Conservation (phyloP, 129 eudicot species). For the Logfia minima region DNA sequence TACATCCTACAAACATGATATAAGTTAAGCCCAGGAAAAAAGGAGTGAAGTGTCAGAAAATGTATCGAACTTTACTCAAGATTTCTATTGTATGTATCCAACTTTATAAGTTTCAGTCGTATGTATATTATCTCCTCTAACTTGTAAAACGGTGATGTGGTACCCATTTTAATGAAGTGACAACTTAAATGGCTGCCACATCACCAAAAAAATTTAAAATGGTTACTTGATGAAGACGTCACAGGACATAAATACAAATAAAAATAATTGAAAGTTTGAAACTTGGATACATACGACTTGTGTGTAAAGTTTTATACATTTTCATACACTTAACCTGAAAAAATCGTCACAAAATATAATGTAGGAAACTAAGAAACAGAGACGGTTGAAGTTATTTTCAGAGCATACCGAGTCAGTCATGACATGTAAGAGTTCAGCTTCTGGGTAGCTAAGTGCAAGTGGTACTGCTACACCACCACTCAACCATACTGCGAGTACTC, state of each 20-base stretch:
- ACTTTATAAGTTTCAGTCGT: neutral
- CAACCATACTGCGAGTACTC: conserved; percentile 87
- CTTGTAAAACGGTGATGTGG: too few relatives aligned
- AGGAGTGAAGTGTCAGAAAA: neutral
- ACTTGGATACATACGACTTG: neutral
- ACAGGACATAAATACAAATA: too few relatives aligned
- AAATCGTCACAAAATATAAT: conserved; percentile 1
- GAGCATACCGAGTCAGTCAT: conserved; percentile 86
- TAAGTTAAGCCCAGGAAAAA: neutral
- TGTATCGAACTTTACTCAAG: neutral
- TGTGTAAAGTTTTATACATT: neutral
- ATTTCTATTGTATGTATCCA: neutral
- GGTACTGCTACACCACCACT: conserved; percentile 97
- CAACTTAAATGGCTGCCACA: too few relatives aligned
- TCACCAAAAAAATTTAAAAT: too few relatives aligned
- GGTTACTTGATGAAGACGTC: neutral
- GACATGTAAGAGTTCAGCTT: conserved; percentile 90
- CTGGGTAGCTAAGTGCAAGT: conserved; percentile 98
- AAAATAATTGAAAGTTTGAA: too few relatives aligned
- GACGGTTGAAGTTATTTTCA: conserved; percentile 6
- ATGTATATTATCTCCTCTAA: too few relatives aligned
- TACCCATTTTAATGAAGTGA: too few relatives aligned
- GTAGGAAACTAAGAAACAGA: neutral
- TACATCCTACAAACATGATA: conserved; percentile 56
- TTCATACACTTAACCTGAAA: neutral